Evolutionary conservation across 192 early-diverging fungal species (phyloP).

Genomic region (Fimicolochytrium jonesii): DNA sequence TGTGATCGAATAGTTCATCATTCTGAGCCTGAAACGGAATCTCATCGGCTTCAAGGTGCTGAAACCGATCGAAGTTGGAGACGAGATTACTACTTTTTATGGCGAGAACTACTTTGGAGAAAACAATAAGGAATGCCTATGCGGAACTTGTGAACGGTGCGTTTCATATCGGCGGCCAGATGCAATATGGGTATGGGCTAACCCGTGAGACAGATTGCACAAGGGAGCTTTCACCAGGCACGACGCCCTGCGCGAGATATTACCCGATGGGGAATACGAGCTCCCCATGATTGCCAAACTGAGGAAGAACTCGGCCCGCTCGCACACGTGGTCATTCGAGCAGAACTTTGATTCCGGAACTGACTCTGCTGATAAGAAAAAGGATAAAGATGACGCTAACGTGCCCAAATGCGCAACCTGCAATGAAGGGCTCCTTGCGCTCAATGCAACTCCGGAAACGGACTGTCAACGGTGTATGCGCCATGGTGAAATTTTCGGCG

Average conservation of each 20-base stretch:
- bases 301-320: constrained; percentile 14
- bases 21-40: constrained; percentile 7
- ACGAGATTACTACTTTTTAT: constrained; percentile 69
- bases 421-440: constrained; percentile 6
- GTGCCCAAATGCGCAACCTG: constrained; percentile 5
- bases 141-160: constrained; percentile 69
- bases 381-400: background rate
- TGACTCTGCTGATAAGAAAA: constrained; percentile 2
- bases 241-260: background rate
- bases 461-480: constrained; percentile 39
- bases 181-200: background rate
- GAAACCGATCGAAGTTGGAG: constrained; percentile 59
- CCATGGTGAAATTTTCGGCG: constrained; percentile 36
- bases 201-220: background rate
- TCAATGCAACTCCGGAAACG: background rate
- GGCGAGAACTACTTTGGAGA: constrained; percentile 65
- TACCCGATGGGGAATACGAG: constrained; percentile 1
- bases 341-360: constrained; percentile 1
- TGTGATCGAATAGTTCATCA: background rate
- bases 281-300: background rate
- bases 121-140: constrained; percentile 65
- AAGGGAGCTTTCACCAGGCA: constrained; percentile 6
- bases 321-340: constrained; percentile 5
- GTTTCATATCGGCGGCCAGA: background rate
- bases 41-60: constrained; percentile 66